Percentiles rank a stretch among this genome's conserved stretches.
phyloP scores from a whole-genome alignment of 2,329 filamentous ascomycete species.

The Calonectria pteridis region DNA sequence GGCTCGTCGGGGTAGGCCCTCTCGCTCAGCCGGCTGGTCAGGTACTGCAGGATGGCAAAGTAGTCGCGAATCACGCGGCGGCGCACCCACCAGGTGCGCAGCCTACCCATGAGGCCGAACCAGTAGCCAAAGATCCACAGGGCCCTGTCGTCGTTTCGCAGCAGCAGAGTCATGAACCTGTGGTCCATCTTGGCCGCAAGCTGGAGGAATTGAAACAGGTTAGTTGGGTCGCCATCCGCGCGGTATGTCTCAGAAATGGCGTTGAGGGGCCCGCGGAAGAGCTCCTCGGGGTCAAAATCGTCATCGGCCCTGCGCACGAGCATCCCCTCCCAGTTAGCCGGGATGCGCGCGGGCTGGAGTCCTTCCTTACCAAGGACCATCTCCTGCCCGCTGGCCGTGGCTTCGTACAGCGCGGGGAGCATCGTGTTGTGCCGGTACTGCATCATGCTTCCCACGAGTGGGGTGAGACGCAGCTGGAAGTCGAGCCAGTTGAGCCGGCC shows the following conservation, averaged over 20 bases:
- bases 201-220: constrained; percentile 11
- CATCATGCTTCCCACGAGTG: neutral
- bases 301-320: neutral
- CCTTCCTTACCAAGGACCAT: neutral
- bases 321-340: neutral
- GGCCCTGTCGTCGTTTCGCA: neutral
- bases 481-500: constrained; percentile 13
- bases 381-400: neutral
- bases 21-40: neutral
- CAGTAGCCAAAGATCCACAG: constrained; percentile 18
- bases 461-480: constrained; percentile 7
- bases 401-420: constrained; percentile 13
- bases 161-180: neutral
- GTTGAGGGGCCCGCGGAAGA: constrained; percentile 1
- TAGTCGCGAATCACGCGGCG: constrained; percentile 7
- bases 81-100: constrained; percentile 18
- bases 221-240: neutral
- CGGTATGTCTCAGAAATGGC: neutral
- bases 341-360: constrained; percentile 16
- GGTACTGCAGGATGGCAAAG: neutral
- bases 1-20: neutral
- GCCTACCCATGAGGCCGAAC: constrained; percentile 1
- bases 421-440: neutral
- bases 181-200: neutral
- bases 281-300: neutral